Evolutionary conservation across 495 filamentous ascomycete genomes (phyloP).

Genomic region (Penicillium dipodomyicola): DNA sequence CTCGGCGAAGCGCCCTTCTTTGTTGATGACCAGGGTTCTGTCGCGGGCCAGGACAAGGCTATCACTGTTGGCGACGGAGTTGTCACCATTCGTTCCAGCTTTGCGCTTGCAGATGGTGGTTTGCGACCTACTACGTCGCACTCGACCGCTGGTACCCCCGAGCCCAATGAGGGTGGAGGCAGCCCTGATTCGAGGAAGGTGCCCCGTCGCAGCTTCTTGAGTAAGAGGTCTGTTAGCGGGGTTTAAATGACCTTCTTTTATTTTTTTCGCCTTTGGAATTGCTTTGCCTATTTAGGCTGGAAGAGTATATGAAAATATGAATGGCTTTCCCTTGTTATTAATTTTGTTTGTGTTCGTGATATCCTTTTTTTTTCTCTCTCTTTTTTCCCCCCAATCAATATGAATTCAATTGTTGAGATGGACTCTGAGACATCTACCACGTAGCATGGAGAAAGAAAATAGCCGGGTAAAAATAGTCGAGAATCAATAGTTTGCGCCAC

Average conservation of each 20-base stretch:
- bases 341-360: conserved; percentile 16
- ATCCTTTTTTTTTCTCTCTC: conserved; percentile 16
- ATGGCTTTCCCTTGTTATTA: conserved; percentile 1
- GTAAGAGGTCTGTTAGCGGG: conserved; percentile 53
- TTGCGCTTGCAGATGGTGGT: conserved; percentile 35
- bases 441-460: not conserved
- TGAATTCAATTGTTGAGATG: conserved; percentile 2
- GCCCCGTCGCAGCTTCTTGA: conserved; percentile 53
- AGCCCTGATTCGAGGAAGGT: conserved; percentile 52
- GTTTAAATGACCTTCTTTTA: conserved; percentile 22
- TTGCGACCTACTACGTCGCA: conserved; percentile 42
- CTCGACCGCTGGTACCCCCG: conserved; percentile 32
- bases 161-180: conserved; percentile 42
- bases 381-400: not conserved
- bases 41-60: conserved; percentile 65
- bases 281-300: not conserved
- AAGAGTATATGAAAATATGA: conserved; percentile 20
- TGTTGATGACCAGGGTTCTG: conserved; percentile 72
- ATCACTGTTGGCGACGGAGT: conserved; percentile 66
- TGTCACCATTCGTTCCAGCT: conserved; percentile 67
- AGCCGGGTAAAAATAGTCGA: not conserved
- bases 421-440: not conserved
- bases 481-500: conserved; percentile 1
- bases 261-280: conserved; percentile 11
- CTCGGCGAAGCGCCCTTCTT: conserved; percentile 87